Conservation (phyloP, 352 stramenopile genomes). For the Thalassiosira allenii region DNA sequence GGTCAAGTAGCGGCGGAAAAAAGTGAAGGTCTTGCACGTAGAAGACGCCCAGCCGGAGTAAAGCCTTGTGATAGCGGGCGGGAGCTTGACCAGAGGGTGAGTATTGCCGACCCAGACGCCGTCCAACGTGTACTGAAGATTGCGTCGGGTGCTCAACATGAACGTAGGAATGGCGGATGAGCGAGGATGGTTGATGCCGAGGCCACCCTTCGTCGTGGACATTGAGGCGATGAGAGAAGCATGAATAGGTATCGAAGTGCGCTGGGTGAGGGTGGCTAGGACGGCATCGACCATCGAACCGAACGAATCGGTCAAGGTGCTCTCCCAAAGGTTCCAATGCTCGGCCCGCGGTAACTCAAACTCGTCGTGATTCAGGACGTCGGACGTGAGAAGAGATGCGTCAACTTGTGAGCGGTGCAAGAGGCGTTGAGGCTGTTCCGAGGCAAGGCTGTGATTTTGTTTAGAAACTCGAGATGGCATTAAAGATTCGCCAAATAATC, state of each 20-base stretch:
- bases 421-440: too few relatives aligned
- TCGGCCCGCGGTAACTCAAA: neutral
- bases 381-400: constrained; percentile 16
- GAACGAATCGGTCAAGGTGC: neutral
- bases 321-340: neutral
- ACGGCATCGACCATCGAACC: neutral
- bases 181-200: constrained; percentile 21
- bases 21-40: neutral
- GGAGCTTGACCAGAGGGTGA: neutral
- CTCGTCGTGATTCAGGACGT: neutral
- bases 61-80: neutral
- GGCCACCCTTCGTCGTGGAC: constrained; percentile 7
- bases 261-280: neutral
- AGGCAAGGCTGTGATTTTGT: too few relatives aligned
- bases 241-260: neutral
- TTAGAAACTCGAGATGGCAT: too few relatives aligned
- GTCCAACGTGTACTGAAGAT: neutral
- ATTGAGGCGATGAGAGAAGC: constrained; percentile 6
- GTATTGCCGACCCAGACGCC: constrained; percentile 11
- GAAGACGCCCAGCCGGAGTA: constrained; percentile 6
- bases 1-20: constrained; percentile 2
- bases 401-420: constrained; percentile 25
- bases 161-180: constrained; percentile 17
- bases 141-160: constrained; percentile 14
- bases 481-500: too few relatives aligned